phyloP scores from a whole-genome alignment of 306 rosid species.

The Medicago lupulina region DNA sequence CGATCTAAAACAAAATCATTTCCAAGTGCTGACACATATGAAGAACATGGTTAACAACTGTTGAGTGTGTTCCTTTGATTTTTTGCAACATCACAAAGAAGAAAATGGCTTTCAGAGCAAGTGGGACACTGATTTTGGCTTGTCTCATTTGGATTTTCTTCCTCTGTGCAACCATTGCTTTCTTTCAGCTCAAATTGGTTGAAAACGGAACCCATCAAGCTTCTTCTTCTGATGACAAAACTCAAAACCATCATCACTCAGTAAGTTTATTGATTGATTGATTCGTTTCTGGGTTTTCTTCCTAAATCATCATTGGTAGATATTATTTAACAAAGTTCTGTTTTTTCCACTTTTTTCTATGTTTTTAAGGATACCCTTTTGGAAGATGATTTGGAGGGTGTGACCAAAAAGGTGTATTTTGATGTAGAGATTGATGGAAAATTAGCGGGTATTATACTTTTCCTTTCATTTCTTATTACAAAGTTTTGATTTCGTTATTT shows the following conservation, averaged over 20 bases:
- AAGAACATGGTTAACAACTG: background rate
- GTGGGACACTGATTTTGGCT: slow-evolving; percentile 26
- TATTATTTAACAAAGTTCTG: slow-evolving; percentile 21
- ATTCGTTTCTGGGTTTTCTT: background rate
- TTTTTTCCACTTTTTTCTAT: slow-evolving; percentile 1
- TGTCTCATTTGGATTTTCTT: slow-evolving; percentile 47
- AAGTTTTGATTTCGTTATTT: slow-evolving; percentile 17
- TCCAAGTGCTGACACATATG: background rate
- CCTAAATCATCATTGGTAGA: background rate
- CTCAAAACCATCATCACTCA: slow-evolving; percentile 6
- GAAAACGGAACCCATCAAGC: slow-evolving; percentile 24
- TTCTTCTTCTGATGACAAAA: slow-evolving; percentile 30
- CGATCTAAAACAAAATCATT: slow-evolving; percentile 12
- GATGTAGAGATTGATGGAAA: slow-evolving; percentile 51
- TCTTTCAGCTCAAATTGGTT: slow-evolving; percentile 51
- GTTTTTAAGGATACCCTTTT: slow-evolving; percentile 41
- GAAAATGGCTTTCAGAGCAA: slow-evolving; percentile 38
- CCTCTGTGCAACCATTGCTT: slow-evolving; percentile 53
- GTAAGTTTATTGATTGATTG: slow-evolving; percentile 34
- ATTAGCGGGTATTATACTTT: slow-evolving; percentile 34
- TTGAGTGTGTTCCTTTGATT: background rate
- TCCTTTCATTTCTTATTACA: background rate
- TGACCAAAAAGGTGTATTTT: slow-evolving; percentile 53
- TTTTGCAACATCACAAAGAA: slow-evolving; percentile 1
- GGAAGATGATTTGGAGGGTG: slow-evolving; percentile 49